phyloP scores from a whole-genome alignment of 495 filamentous ascomycete genomes.

The Aspergillus coremiiformis region DNA sequence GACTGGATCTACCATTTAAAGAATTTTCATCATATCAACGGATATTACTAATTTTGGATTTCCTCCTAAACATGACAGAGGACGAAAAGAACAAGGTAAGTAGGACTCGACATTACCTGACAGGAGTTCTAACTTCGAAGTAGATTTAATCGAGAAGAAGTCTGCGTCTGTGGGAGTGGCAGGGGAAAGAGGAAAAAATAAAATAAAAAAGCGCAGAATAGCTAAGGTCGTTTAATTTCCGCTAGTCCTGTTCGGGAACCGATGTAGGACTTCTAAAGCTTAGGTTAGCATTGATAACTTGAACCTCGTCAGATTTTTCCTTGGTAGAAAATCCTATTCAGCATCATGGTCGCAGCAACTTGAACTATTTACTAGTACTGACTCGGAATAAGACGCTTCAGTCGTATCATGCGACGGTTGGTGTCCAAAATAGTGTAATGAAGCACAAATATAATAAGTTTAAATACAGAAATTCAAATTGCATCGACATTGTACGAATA shows the following conservation, averaged over 20 bases:
- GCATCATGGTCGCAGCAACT: too few relatives aligned
- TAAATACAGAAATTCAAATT: too few relatives aligned
- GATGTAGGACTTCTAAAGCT: neutral
- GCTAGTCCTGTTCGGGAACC: neutral
- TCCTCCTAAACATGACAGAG: neutral
- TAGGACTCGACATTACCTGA: neutral
- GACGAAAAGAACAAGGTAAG: neutral
- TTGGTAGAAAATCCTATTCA: neutral
- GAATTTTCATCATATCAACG: slow-evolving; percentile 34
- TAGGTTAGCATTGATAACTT: too few relatives aligned
- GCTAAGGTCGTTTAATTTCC: neutral
- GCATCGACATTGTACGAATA: too few relatives aligned
- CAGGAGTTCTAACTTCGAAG: too few relatives aligned
- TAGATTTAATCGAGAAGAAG: neutral
- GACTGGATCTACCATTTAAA: slow-evolving; percentile 32
- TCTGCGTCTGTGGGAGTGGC: neutral
- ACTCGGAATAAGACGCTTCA: too few relatives aligned
- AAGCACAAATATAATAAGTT: too few relatives aligned
- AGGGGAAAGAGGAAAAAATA: neutral
- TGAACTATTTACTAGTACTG: too few relatives aligned
- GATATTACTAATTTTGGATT: slow-evolving; percentile 3
- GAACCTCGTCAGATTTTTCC: too few relatives aligned
- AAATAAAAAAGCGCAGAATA: neutral
- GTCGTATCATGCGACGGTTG: too few relatives aligned
- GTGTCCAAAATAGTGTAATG: too few relatives aligned